Evolutionary conservation across 2,329 filamentous ascomycete genomes (phyloP).

Genomic region (Penicillium sp.): DNA sequence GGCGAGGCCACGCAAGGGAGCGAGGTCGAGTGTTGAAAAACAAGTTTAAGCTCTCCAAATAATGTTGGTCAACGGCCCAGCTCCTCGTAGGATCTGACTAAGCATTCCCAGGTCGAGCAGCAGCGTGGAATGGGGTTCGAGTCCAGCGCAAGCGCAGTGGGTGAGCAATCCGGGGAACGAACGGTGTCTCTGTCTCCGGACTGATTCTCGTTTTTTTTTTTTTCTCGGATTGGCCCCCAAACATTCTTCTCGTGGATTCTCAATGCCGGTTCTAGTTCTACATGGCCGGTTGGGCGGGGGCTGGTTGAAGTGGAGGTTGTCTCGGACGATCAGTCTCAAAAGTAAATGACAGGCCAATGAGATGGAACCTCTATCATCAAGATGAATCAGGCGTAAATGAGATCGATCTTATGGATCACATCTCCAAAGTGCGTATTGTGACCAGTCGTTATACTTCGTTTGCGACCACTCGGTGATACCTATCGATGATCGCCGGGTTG

Average conservation of each 20-base stretch:
- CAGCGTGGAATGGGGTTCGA: background rate
- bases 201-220: background rate
- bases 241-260: background rate
- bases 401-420: background rate
- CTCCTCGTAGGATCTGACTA: constrained; percentile 18
- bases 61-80: background rate
- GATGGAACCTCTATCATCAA: background rate
- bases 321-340: background rate
- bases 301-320: constrained; percentile 3
- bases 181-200: background rate
- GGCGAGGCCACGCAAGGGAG: constrained; percentile 13
- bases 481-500: background rate
- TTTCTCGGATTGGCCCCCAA: background rate
- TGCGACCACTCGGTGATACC: background rate
- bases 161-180: background rate
- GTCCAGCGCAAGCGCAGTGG: too few relatives aligned
- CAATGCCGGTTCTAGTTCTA: background rate
- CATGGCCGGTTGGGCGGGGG: background rate
- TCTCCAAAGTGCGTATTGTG: too few relatives aligned
- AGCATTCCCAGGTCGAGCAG: constrained; percentile 5
- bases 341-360: background rate
- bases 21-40: background rate
- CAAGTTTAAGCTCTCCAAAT: background rate
- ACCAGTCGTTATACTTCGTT: background rate
- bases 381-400: background rate